A percentile compares a stretch with the other conserved stretches of the same genome.
phyloP scores from a whole-genome alignment of 257 asterid species.

The Plantago elongata region DNA sequence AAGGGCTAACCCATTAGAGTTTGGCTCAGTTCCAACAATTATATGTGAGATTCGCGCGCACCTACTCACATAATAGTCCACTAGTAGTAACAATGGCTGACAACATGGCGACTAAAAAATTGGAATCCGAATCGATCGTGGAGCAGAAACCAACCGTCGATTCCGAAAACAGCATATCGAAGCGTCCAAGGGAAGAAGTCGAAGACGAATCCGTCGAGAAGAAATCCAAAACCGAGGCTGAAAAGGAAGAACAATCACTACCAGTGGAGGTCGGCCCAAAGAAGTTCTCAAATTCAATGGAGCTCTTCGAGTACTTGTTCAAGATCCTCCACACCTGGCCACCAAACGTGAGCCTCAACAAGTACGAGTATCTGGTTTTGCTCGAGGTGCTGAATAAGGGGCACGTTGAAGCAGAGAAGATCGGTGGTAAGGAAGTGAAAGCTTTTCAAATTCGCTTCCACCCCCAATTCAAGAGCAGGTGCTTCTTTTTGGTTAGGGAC shows the following conservation, averaged over 20 bases:
- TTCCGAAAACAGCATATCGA: conserved; percentile 26
- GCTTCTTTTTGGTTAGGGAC: conserved; percentile 80
- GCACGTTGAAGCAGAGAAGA: conserved; percentile 78
- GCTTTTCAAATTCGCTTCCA: conserved; percentile 78
- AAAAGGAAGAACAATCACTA: conserved; percentile 15
- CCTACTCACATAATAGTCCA: too few relatives aligned
- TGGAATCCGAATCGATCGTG: too few relatives aligned
- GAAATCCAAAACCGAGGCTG: conserved; percentile 37
- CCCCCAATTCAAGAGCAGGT: conserved; percentile 73
- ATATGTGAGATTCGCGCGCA: too few relatives aligned
- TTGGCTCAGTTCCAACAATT: too few relatives aligned
- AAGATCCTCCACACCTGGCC: conserved; percentile 73
- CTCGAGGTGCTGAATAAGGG: conserved; percentile 84
- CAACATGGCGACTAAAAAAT: too few relatives aligned
- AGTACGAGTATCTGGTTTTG: conserved; percentile 66
- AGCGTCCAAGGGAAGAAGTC: conserved; percentile 58
- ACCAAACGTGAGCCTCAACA: conserved; percentile 52
- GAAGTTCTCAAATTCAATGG: conserved; percentile 56
- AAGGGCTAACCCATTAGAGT: too few relatives aligned
- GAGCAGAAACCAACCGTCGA: neutral
- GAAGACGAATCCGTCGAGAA: conserved; percentile 39
- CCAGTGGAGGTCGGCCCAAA: conserved; percentile 36
- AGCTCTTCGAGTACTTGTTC: conserved; percentile 67
- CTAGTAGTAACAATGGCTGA: too few relatives aligned
- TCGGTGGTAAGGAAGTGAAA: conserved; percentile 63